phyloP scores from a whole-genome alignment of 1,139 yeast genomes.

The Scheffersomyces illinoinensis region DNA sequence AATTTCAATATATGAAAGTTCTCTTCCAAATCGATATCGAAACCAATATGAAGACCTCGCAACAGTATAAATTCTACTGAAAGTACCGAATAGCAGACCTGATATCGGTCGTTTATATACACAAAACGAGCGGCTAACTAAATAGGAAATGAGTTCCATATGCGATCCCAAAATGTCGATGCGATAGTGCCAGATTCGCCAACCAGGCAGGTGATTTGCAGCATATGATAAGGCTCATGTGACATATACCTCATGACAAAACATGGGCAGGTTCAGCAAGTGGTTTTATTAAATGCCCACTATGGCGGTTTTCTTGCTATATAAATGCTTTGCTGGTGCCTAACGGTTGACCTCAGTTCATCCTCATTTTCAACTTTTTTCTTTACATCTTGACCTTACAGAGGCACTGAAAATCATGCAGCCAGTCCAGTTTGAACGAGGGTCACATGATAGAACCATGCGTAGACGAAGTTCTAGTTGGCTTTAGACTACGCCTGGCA shows the following conservation, averaged over 20 bases:
- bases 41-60: neutral
- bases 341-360: too few relatives aligned
- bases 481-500: neutral
- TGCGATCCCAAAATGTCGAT: neutral
- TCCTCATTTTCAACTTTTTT: neutral
- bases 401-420: too few relatives aligned
- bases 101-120: neutral
- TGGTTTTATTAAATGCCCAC: too few relatives aligned
- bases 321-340: too few relatives aligned
- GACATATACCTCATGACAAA: neutral
- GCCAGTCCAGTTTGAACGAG: too few relatives aligned
- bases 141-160: neutral
- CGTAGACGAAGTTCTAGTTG: neutral
- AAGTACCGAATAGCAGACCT: neutral
- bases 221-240: neutral
- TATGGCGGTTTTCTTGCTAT: too few relatives aligned
- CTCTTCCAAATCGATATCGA: too few relatives aligned
- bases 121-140: neutral
- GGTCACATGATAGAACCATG: neutral
- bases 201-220: neutral
- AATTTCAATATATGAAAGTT: neutral
- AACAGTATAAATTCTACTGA: neutral
- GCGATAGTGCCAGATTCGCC: neutral
- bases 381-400: too few relatives aligned
- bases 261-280: too few relatives aligned